Evolutionary conservation across 805 yeast species (phyloP).

Genomic region (Saturnispora halmiae): DNA sequence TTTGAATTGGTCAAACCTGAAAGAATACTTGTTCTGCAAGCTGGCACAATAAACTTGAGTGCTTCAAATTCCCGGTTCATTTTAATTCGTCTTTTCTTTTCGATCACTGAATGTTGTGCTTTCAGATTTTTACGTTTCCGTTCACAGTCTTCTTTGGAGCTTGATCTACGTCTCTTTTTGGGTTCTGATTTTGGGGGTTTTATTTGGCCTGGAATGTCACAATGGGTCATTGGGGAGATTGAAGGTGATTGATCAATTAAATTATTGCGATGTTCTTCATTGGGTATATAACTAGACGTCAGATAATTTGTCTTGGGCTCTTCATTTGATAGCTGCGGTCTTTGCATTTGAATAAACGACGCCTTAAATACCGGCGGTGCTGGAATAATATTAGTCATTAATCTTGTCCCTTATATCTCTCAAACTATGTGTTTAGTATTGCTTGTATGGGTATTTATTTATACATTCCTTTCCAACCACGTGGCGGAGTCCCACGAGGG

Average conservation of each 20-base stretch:
- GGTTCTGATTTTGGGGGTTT: constrained; percentile 2
- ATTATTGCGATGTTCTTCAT: constrained; percentile 21
- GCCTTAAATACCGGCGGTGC: constrained; percentile 41
- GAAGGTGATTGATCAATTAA: constrained; percentile 26
- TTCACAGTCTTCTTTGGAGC: constrained; percentile 30
- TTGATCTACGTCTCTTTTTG: constrained; percentile 20
- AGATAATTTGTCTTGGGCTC: constrained; percentile 21
- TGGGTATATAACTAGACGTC: constrained; percentile 25
- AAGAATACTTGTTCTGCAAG: constrained; percentile 48
- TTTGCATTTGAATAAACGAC: constrained; percentile 37
- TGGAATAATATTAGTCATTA: constrained; percentile 27
- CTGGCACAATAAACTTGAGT: constrained; percentile 66
- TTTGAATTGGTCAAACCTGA: constrained; percentile 21
- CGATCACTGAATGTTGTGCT: constrained; percentile 67
- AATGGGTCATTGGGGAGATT: constrained; percentile 26
- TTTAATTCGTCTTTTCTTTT: constrained; percentile 66
- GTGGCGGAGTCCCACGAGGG: too few species aligned
- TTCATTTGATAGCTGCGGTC: constrained; percentile 7
- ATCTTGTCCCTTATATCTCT: too few species aligned
- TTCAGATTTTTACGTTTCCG: constrained; percentile 40
- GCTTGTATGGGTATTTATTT: too few species aligned
- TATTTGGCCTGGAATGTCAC: background rate
- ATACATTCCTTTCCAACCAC: too few species aligned
- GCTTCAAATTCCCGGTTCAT: constrained; percentile 81
- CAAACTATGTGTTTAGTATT: too few species aligned